These are phyloP conservation scores for Malus hybrid DNA, from an alignment of 331 rosid genomes.

Conservation along the genomic window DNA sequence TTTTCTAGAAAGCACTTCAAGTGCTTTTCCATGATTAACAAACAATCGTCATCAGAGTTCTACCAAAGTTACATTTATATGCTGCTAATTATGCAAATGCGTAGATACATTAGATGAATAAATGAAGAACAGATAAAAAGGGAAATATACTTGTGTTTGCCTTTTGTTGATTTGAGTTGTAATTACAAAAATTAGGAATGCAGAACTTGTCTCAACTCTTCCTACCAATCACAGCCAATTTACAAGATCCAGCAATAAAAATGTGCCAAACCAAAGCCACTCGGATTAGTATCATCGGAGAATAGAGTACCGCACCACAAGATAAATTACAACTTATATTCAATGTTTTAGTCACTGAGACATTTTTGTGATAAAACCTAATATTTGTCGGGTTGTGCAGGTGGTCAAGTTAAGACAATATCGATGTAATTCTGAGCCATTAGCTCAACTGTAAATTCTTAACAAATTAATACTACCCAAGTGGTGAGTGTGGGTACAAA, in stretches of 20 bases:
- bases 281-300: no score
- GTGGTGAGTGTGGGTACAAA: background rate
- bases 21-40: background rate
- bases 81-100: background rate
- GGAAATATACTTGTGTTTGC: background rate
- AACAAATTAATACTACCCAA: background rate
- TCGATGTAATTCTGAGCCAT: background rate
- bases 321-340: no score
- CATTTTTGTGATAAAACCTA: no score
- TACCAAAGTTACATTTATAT: background rate
- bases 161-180: background rate
- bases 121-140: background rate
- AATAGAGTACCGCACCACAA: no score
- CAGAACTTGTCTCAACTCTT: no score
- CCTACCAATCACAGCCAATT: no score
- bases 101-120: background rate
- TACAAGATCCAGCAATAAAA: no score
- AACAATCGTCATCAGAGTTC: background rate
- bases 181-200: background rate
- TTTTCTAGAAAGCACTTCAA: no score
- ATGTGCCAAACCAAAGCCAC: no score
- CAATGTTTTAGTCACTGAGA: no score
- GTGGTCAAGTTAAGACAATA: no score
- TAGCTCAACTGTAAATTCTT: no score
- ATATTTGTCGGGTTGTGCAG: fast-evolving